Base-by-base conservation (phyloP, 176 grass and related monocot genomes). In the Lolium rigidum region DNA sequence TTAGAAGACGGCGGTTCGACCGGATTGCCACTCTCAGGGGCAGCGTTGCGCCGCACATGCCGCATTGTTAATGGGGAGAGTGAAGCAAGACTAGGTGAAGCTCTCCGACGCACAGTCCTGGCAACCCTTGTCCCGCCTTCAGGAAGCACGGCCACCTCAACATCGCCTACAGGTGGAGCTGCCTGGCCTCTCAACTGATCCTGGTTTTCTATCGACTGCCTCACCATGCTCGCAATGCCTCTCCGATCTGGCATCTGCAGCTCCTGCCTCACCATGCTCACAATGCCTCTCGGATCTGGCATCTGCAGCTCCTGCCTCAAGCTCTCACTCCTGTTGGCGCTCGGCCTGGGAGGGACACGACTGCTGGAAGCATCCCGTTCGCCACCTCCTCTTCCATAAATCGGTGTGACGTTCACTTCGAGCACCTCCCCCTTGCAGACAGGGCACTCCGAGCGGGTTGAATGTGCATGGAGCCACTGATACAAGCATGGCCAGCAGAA, bases 401-500 rank as follows among this genome's bases (percentile, higher is more conserved):
- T 99, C 0, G 94, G 97, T 0, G 92, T 99, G 59, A 96, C 80
- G 48, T 89, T 88, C 51, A 47, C 58, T 73, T 91, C 77, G 0
- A 92, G 80, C 51, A 98, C 86, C 84, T 93, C 84, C 6, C 92
- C 92, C 49, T 93, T 98, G 84, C 97, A 98, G 17, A 95, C 94
- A 78, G 97, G 97, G 66, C 97, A 98, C 65, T 96, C 92, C 43
- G 84, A 79, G 31, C 81, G 48, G 6, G 54, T n/a, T 28, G 88
- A 76, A 62, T 92, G 92, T 2, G 10, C 70, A 63, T 87, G 70
- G 56, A 98, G 87, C 97, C 94, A 96, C 70, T 74, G 83, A 41
- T 91, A 96, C 77, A 98, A 83, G 80, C 97, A 98, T 65, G 88
- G 70, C 97, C 97, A 98, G 50, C 97, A 98, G 77, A 92, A 98